phyloP scores from a whole-genome alignment of 306 rosid species.

The Comarum palustre region DNA sequence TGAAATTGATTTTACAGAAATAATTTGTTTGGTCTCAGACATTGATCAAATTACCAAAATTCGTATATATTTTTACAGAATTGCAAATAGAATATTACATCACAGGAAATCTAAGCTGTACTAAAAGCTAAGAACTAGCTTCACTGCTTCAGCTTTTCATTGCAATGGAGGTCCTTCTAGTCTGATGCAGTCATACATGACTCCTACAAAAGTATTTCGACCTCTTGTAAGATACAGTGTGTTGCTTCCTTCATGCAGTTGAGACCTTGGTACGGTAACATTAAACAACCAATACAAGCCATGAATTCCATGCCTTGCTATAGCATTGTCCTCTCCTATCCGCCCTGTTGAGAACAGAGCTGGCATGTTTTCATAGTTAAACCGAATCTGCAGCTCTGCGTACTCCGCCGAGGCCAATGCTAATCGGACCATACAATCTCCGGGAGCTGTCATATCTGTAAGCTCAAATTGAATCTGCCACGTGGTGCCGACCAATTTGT shows the following conservation, averaged over 20 bases:
- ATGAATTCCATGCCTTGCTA: constrained; percentile 82
- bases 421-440: constrained; percentile 58
- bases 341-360: constrained; percentile 35
- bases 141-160: neutral
- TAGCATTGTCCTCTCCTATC: constrained; percentile 59
- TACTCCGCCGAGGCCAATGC: constrained; percentile 56
- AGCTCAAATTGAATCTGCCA: constrained; percentile 61
- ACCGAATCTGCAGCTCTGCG: constrained; percentile 50
- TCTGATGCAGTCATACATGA: constrained; percentile 81
- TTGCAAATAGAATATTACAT: neutral
- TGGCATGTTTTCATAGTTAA: constrained; percentile 28
- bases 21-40: neutral
- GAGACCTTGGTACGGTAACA: constrained; percentile 31
- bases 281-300: constrained; percentile 51
- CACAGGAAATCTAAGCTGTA: neutral
- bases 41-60: neutral
- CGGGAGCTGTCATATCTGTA: neutral
- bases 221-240: constrained; percentile 46
- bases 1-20: neutral
- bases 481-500: constrained; percentile 43
- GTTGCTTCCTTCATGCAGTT: constrained; percentile 48
- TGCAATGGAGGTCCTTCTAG: constrained; percentile 36
- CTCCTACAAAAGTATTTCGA: constrained; percentile 34
- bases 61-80: neutral
- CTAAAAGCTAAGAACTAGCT: too few relatives aligned